Percentiles rank a stretch among this genome's conserved stretches.
phyloP scores from a whole-genome alignment of 192 early-diverging fungal genomes.

The Linnemannia hyalina region DNA sequence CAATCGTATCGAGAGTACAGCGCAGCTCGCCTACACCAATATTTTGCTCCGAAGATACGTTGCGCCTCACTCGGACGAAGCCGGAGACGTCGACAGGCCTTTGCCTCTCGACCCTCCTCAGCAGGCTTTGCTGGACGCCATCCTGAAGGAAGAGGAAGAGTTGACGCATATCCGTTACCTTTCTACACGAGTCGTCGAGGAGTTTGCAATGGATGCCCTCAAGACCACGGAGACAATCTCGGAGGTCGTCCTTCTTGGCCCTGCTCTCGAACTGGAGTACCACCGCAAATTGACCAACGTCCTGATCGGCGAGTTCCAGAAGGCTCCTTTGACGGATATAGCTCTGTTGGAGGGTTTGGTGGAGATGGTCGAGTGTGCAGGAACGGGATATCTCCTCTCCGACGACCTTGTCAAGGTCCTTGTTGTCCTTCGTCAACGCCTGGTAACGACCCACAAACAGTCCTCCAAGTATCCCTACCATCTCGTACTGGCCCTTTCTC shows the following conservation, averaged over 20 bases:
- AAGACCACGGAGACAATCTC: neutral
- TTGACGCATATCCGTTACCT: neutral
- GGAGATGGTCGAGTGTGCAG: conserved; percentile 7
- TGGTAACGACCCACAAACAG: conserved; percentile 1
- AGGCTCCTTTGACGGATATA: neutral
- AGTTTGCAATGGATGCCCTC: neutral
- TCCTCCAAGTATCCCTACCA: neutral
- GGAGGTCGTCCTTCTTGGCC: conserved; percentile 1
- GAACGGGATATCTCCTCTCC: neutral
- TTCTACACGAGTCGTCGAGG: neutral
- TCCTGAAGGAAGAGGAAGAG: neutral
- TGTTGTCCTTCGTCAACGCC: neutral
- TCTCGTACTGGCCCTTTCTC: conserved; percentile 5
- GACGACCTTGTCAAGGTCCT: conserved; percentile 14
- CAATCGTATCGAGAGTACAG: neutral
- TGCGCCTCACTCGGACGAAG: neutral
- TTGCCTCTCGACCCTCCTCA: neutral
- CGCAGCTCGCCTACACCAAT: neutral
- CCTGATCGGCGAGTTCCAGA: conserved; percentile 1
- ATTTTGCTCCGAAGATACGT: neutral
- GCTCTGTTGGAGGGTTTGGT: neutral
- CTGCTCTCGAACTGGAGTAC: conserved; percentile 2
- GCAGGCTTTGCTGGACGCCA: neutral
- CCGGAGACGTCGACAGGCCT: neutral
- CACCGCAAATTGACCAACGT: neutral